These are phyloP conservation scores for Cordyceps fumosorosea DNA, from an alignment of 2,329 filamentous ascomycete species.

Conservation along the genomic window DNA sequence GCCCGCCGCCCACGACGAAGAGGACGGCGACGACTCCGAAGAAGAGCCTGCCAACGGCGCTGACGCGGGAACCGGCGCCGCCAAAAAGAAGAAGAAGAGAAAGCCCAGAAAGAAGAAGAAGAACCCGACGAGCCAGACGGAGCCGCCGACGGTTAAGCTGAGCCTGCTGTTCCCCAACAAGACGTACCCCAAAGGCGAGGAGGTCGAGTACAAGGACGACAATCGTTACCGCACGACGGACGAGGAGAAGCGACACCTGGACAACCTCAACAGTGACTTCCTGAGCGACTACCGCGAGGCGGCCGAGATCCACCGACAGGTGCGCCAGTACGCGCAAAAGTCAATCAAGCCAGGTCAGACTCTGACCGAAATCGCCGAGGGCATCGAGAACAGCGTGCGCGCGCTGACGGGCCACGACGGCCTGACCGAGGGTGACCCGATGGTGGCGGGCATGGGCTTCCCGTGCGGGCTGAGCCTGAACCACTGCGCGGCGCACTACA, in stretches of 20 bases:
- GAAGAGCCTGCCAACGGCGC: constrained; percentile 31
- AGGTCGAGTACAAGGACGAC: constrained; percentile 70
- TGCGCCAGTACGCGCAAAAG: constrained; percentile 75
- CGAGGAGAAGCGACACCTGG: constrained; percentile 77
- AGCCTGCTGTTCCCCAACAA: constrained; percentile 67
- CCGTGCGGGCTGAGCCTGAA: constrained; percentile 79
- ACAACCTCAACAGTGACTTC: constrained; percentile 76
- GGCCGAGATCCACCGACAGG: constrained; percentile 84
- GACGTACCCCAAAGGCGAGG: constrained; percentile 68
- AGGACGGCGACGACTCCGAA: constrained; percentile 49
- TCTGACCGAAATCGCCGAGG: constrained; percentile 75
- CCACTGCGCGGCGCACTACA: constrained; percentile 81
- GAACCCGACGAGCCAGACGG: constrained; percentile 65
- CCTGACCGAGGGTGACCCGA: constrained; percentile 68
- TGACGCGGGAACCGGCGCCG: constrained; percentile 30
- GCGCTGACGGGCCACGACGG: constrained; percentile 71
- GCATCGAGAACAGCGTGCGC: constrained; percentile 79
- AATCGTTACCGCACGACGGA: constrained; percentile 71
- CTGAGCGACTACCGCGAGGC: constrained; percentile 74
- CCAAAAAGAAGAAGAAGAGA: constrained; percentile 58
- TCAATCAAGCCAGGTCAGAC: constrained; percentile 75
- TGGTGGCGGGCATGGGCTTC: constrained; percentile 79
- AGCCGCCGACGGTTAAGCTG: constrained; percentile 65
- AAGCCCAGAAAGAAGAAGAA: constrained; percentile 83
- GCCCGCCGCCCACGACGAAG: constrained; percentile 38